Conservation (phyloP, 768 basidiomycete genomes). For the Mycena albidolilacea region DNA sequence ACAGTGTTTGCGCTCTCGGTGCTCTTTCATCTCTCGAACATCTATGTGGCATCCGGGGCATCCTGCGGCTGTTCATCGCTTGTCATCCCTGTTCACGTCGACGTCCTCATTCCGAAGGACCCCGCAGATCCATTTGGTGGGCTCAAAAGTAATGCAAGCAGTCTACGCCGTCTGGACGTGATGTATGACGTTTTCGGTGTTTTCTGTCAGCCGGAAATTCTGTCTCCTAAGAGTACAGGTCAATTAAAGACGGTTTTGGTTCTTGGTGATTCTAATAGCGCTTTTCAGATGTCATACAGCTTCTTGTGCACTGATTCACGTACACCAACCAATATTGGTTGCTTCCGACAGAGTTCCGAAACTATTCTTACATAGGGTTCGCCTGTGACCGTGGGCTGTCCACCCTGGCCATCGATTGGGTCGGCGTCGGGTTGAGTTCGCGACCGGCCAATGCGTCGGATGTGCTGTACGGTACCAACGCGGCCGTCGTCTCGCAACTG, state of each 20-base stretch:
- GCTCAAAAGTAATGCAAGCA: neutral
- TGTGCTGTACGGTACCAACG: neutral
- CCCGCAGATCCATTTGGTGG: too few relatives aligned
- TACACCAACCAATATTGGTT: neutral
- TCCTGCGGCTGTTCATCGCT: slow-evolving; percentile 1
- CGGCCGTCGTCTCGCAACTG: neutral
- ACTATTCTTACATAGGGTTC: neutral
- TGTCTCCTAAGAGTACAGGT: neutral
- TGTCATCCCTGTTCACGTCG: neutral
- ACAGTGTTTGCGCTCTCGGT: neutral
- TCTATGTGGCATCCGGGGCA: neutral
- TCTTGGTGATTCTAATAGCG: neutral
- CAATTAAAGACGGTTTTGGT: neutral
- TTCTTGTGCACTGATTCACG: neutral
- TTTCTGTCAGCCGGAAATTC: neutral
- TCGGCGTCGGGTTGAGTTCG: neutral
- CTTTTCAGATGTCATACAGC: neutral
- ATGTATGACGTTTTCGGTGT: neutral
- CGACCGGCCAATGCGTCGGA: neutral
- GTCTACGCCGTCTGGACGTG: neutral
- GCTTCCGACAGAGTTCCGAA: neutral
- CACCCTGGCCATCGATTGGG: neutral
- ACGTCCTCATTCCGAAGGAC: too few relatives aligned
- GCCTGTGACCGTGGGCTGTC: neutral
- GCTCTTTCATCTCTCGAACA: neutral